Evolutionary conservation across 139 green algal genomes (phyloP), one percentile per base, ranked within the genome.

Genomic region (Volvox reticuliferus): DNA sequence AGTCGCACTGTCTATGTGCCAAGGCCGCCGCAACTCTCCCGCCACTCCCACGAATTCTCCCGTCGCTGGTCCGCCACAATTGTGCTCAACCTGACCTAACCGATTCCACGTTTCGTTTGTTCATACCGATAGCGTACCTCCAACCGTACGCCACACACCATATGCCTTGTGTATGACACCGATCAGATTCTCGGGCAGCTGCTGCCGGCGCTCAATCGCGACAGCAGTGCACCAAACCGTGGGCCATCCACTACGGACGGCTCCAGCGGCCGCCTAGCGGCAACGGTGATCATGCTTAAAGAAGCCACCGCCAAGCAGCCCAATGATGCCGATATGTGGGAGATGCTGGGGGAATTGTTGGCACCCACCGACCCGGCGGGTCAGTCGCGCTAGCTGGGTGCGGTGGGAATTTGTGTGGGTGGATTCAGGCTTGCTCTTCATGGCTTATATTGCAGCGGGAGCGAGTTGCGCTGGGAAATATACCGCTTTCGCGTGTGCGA

Each of bases 341-440:
- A 98, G 93, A 92, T 97, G 94, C 93, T 98, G 83, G 97, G 94
- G 2, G 97, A 99, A 83, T 86, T 99, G 90, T 92, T 96, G 69
- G 94, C 95, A 12, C 28, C 92, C 9, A 85, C 80, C 19, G 96
- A 98, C 86, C 96, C 96, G 24, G 81, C 94, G 91, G 95, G 95
- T 97, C 32, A n/a, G 87, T 67, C 9, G 44, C 44, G 44, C 5
- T 55, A 55, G 44, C 44, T 55, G 44, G n/a, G 44, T 9, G 9
- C 44, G 44, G 44, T 55, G 5, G 44, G 44, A 55, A 55, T 14
- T 55, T 55, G 5, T 55, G 44, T 55, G 44, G 44, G 44, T 55
- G 44, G 9, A 55, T 55, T 5, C 44, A 55, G 44, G 44, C 44
- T 9, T 55, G 44, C 9, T 55, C 44, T 55, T 55, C 44, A 55